phyloP scores from a whole-genome alignment of 129 eudicot genomes.

The Flaveria sonorensis region DNA sequence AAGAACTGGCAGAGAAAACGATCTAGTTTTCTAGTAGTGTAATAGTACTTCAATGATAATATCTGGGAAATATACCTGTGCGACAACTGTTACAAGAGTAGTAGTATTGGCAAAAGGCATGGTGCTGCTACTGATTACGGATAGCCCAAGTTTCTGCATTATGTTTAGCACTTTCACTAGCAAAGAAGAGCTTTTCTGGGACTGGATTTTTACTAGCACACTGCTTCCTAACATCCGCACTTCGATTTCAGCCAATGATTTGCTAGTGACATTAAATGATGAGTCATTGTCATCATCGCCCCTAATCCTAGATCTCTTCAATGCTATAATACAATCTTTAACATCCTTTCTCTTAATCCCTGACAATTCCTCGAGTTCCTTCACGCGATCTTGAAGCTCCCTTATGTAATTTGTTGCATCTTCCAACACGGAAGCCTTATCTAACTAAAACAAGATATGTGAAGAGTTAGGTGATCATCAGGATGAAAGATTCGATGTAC shows the following conservation, averaged over 20 bases:
- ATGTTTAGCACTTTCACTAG: slow-evolving; percentile 32
- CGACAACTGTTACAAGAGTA: slow-evolving; percentile 42
- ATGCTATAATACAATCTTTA: slow-evolving; percentile 21
- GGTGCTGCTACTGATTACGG: slow-evolving; percentile 36
- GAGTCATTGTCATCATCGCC: slow-evolving; percentile 5
- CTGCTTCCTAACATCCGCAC: slow-evolving; percentile 32
- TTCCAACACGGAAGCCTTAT: slow-evolving; percentile 52
- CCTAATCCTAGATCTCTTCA: slow-evolving; percentile 26
- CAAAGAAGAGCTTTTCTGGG: slow-evolving; percentile 29
- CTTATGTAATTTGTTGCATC: slow-evolving; percentile 53
- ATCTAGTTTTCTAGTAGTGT: no score
- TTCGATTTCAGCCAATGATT: slow-evolving; percentile 33
- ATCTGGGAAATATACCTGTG: slow-evolving; percentile 32
- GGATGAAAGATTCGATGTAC: no score
- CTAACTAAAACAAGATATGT: slow-evolving; percentile 42
- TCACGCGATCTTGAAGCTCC: slow-evolving; percentile 46
- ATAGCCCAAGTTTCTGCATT: slow-evolving; percentile 45
- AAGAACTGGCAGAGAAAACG: no score
- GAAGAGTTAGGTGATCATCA: neutral
- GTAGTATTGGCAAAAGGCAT: slow-evolving; percentile 41
- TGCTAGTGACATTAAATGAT: neutral
- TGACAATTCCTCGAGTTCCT: slow-evolving; percentile 43
- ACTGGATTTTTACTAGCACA: slow-evolving; percentile 43
- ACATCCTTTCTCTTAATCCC: neutral
- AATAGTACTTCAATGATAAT: no score